Percentiles rank a stretch among this genome's conserved stretches.
These are phyloP conservation scores for Pogostemon cablin DNA, from an alignment of 257 asterid species.

Conservation along the genomic window DNA sequence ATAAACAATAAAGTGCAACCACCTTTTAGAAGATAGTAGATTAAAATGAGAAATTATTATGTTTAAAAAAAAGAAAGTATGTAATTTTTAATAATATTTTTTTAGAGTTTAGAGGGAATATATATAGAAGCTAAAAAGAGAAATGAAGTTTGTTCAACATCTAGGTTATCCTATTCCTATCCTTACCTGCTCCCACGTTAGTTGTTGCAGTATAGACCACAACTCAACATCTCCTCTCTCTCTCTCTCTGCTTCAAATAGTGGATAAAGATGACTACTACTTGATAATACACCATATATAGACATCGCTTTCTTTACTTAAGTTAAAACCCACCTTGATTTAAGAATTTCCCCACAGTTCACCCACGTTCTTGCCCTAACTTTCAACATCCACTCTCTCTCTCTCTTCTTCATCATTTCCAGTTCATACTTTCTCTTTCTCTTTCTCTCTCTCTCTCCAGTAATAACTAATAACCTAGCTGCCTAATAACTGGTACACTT, in stretches of 20 bases:
- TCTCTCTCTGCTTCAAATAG: neutral
- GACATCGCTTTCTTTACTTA: slow-evolving; percentile 29
- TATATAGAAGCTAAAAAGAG: too few species aligned
- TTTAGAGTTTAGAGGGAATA: too few species aligned
- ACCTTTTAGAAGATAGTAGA: too few species aligned
- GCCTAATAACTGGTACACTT: slow-evolving; percentile 8
- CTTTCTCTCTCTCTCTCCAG: too few species aligned
- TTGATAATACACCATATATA: slow-evolving; percentile 19
- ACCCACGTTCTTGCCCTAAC: slow-evolving; percentile 38
- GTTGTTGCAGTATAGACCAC: neutral
- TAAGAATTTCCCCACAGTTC: neutral
- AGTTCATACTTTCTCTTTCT: neutral
- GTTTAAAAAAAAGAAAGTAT: too few species aligned
- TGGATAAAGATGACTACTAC: slow-evolving; percentile 6
- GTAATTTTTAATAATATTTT: too few species aligned
- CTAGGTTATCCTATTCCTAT: slow-evolving; percentile 10
- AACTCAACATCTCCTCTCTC: neutral
- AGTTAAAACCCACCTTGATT: slow-evolving; percentile 15
- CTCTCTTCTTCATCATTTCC: slow-evolving; percentile 30
- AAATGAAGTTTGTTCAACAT: too few species aligned
- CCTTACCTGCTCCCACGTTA: slow-evolving; percentile 39
- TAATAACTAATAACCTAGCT: too few species aligned
- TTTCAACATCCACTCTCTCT: slow-evolving; percentile 17
- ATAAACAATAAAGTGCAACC: too few species aligned
- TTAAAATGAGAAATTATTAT: too few species aligned